These are phyloP conservation scores for Selaginella moellendorffii DNA, from an alignment of 75 land plant species.

Conservation along the genomic window DNA sequence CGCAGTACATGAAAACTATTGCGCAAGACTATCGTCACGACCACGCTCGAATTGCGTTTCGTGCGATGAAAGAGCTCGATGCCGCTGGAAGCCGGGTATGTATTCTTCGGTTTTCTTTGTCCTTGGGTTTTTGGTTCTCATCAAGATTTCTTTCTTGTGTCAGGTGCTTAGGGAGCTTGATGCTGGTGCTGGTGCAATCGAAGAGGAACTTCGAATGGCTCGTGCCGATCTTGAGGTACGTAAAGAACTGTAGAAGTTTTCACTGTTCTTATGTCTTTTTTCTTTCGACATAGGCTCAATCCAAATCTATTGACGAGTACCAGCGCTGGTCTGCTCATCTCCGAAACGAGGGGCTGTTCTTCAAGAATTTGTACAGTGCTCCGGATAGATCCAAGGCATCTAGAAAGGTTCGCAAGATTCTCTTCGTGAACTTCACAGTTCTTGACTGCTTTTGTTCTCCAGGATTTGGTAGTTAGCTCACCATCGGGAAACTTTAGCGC, in stretches of 20 bases:
- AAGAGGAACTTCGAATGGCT: slow-evolving; percentile 21
- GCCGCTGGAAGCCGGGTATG: slow-evolving; percentile 27
- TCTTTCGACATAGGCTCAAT: slow-evolving; percentile 20
- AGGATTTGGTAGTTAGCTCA: slow-evolving; percentile 22
- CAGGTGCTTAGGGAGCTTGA: slow-evolving; percentile 30
- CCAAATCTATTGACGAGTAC: slow-evolving; percentile 28
- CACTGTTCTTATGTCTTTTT: neutral
- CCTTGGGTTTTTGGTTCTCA: neutral
- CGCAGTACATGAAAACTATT: slow-evolving; percentile 17
- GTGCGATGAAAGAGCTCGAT: slow-evolving; percentile 32
- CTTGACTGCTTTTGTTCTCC: no score
- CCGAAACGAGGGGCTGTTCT: slow-evolving; percentile 38
- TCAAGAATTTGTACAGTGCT: slow-evolving; percentile 35
- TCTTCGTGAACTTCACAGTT: no score
- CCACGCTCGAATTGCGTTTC: slow-evolving; percentile 23
- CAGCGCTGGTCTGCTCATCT: slow-evolving; percentile 25
- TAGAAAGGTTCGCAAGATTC: neutral
- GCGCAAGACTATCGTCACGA: slow-evolving; percentile 17
- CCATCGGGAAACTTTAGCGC: slow-evolving; percentile 7
- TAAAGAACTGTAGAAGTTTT: neutral
- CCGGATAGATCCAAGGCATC: slow-evolving; percentile 14
- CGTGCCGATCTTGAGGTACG: slow-evolving; percentile 31
- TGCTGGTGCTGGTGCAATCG: slow-evolving; percentile 25
- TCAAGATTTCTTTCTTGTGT: neutral
- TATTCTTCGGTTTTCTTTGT: slow-evolving; percentile 2